Base-by-base conservation (phyloP, 495 filamentous ascomycete species). In the Xylaria sp. region DNA sequence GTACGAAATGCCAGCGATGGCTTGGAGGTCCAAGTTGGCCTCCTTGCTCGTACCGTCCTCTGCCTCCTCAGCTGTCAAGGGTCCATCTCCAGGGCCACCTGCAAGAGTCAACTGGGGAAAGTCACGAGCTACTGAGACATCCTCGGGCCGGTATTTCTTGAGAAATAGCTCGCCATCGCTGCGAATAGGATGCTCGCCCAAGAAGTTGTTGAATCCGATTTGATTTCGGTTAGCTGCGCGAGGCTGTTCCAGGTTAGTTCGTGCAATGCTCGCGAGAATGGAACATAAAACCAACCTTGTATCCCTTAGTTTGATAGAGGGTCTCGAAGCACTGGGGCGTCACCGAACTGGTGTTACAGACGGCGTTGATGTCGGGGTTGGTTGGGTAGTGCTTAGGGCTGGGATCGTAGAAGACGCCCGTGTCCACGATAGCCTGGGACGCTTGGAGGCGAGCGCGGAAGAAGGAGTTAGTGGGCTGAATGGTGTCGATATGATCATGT, bases 21-120 rank as follows among this genome's bases (percentile, higher is more conserved):
- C 89, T 78, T 95, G 90, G 46, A 92, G 75, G 72, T 96, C 93
- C 31, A 95, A 84, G 80, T 94, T 93, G 67, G 92, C 93, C 78
- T 97, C 75, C 74, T 67, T 80, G 80, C 41, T 88, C 81, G 71
- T 81, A 72, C 69, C 87, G 9, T 26, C 77, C n/a, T 61, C 50
- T 5, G 61, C 21, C 29, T 78, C 76, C 41, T 70, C 71, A 5
- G 76, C 63, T 1, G 76, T 74, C 63, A 78, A 48, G 12, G 75
- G 69, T 24, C 55, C 67, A 33, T 78, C 77, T 5, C 77, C 77
- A 7, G 77, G 77, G 8, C 82, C 86, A 55, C 77, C 74, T 41
- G 78, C 79, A 62, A 87, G 82, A 44, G 79, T 73, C 33, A 78
- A 74, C n/a, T 83, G 76, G 8, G 76, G 80, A 74, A 87, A 87